phyloP scores from a whole-genome alignment of 1,284 basidiomycete species.

The Gyrodon tennesseensis region DNA sequence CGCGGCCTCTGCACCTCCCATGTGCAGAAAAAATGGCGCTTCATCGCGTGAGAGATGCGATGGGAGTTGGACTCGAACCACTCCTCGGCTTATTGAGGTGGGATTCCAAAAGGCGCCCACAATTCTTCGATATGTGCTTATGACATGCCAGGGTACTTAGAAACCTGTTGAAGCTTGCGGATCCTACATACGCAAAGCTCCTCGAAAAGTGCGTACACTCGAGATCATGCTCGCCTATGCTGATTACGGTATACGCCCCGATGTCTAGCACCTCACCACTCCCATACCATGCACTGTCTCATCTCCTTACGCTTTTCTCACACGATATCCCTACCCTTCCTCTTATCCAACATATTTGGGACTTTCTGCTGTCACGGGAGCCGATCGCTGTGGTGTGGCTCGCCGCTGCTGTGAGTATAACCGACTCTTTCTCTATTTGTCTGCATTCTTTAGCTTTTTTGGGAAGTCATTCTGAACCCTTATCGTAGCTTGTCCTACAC shows the following conservation, averaged over 20 bases:
- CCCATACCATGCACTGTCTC: conserved; percentile 86
- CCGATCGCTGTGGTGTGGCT: conserved; percentile 83
- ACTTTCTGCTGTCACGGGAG: conserved; percentile 80
- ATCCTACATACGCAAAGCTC: conserved; percentile 67
- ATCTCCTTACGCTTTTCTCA: conserved; percentile 87
- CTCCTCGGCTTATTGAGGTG: conserved; percentile 80
- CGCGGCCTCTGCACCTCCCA: conserved; percentile 56
- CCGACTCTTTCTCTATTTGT: background rate
- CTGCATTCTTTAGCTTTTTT: background rate
- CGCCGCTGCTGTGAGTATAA: conserved; percentile 66
- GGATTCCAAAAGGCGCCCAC: conserved; percentile 5
- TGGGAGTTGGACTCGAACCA: conserved; percentile 83
- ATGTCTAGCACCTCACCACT: conserved; percentile 57
- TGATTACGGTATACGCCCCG: conserved; percentile 11
- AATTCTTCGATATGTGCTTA: conserved; percentile 1
- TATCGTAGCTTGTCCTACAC: conserved; percentile 57
- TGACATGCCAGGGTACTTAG: conserved; percentile 58
- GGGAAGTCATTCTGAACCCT: conserved; percentile 15
- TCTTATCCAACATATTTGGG: conserved; percentile 85
- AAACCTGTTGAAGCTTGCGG: conserved; percentile 66
- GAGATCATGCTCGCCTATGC: conserved; percentile 3
- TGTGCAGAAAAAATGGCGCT: conserved; percentile 75
- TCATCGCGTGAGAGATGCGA: conserved; percentile 82
- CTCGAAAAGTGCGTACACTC: conserved; percentile 62
- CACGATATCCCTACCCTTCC: conserved; percentile 85